Conservation (phyloP, 345 rosid species). For the Ricinus communis region DNA sequence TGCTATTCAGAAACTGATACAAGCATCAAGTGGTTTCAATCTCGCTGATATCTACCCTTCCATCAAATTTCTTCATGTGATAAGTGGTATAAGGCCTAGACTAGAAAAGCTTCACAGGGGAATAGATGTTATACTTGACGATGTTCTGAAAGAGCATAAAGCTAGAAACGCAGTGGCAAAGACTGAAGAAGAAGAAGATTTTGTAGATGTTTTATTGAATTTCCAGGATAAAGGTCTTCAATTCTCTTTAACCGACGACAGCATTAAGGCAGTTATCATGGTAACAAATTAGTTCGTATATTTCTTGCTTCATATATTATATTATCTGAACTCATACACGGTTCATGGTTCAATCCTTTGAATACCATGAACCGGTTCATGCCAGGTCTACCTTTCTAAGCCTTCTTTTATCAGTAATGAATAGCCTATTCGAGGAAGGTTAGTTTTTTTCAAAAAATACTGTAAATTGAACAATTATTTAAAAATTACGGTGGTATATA, state of each 20-base stretch:
- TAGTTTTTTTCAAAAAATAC: too few relatives aligned
- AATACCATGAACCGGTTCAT: too few relatives aligned
- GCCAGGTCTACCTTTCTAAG: too few relatives aligned
- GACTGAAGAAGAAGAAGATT: not conserved
- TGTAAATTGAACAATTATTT: too few relatives aligned
- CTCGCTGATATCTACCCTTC: slow-evolving; percentile 2
- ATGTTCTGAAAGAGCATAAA: not conserved
- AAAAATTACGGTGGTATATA: too few relatives aligned
- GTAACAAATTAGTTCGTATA: too few relatives aligned
- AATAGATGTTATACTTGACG: not conserved
- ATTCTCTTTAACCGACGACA: not conserved
- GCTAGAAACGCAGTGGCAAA: not conserved
- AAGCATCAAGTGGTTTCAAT: not conserved
- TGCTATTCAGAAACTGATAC: not conserved
- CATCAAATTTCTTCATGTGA: not conserved
- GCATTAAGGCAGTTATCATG: not conserved
- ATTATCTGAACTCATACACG: too few relatives aligned
- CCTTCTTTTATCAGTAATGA: too few relatives aligned
- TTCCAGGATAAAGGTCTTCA: not conserved
- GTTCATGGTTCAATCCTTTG: too few relatives aligned
- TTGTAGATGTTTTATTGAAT: not conserved
- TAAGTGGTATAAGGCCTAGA: not conserved
- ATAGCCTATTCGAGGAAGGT: too few relatives aligned
- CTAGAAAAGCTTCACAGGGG: not conserved
- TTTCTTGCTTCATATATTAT: not conserved